These are phyloP conservation scores for Crithidia brevicula DNA, from an alignment of 208 protist genomes.

Conservation along the genomic window DNA sequence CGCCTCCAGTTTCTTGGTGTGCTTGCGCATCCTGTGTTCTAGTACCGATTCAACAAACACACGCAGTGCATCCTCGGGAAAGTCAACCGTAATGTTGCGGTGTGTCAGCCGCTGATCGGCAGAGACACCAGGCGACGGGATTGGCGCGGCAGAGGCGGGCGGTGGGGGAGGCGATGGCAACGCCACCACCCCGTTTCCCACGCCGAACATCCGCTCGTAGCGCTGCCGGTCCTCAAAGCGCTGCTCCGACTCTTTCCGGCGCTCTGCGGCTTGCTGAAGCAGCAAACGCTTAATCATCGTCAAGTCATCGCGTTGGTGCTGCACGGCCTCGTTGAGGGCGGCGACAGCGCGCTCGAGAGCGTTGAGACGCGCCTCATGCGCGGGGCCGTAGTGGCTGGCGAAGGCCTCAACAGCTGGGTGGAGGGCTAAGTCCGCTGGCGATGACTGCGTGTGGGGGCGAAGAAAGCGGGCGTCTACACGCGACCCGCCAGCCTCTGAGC, in stretches of 20 bases:
- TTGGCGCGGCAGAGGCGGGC: not conserved
- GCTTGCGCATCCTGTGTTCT: constrained; percentile 59
- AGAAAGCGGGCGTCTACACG: too few species aligned
- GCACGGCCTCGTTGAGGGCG: constrained; percentile 73
- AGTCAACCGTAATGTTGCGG: constrained; percentile 74
- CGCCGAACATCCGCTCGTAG: not conserved
- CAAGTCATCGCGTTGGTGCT: constrained; percentile 86
- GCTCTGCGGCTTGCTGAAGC: constrained; percentile 73
- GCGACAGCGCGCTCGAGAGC: constrained; percentile 77
- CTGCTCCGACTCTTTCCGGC: constrained; percentile 59
- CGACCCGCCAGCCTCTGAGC: too few species aligned
- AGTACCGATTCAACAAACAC: constrained; percentile 75
- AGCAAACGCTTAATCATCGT: constrained; percentile 87
- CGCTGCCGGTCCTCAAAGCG: constrained; percentile 32
- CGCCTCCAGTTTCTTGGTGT: constrained; percentile 58
- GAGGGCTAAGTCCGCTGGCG: not conserved
- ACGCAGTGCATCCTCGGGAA: constrained; percentile 77
- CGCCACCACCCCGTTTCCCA: constrained; percentile 18
- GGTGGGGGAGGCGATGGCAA: not conserved
- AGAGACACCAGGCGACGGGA: not conserved
- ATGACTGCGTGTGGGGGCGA: too few species aligned
- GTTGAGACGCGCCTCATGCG: constrained; percentile 46
- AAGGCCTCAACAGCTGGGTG: not conserved
- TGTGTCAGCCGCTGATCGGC: constrained; percentile 33
- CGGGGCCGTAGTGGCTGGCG: not conserved